phyloP scores from a whole-genome alignment of 495 filamentous ascomycete species.

The Hyaloscypha finlandica region DNA sequence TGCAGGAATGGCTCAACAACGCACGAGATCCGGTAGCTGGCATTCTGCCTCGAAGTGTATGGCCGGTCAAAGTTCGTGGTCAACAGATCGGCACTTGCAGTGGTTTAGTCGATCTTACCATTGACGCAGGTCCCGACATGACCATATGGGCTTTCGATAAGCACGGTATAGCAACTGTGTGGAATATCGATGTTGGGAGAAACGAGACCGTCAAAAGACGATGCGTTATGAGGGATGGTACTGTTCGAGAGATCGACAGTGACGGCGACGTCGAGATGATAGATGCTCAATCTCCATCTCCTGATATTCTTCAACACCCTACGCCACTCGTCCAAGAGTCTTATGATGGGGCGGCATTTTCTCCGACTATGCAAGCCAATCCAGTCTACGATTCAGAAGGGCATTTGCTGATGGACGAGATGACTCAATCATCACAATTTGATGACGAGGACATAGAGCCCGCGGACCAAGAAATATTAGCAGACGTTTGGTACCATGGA shows the following conservation, averaged over 20 bases:
- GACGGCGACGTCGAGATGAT: slow-evolving; percentile 31
- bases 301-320: neutral
- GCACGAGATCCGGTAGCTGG: slow-evolving; percentile 22
- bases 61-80: slow-evolving; percentile 42
- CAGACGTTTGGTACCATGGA: neutral
- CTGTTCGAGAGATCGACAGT: slow-evolving; percentile 25
- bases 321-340: slow-evolving; percentile 9
- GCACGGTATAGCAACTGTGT: slow-evolving; percentile 36
- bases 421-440: neutral
- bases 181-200: slow-evolving; percentile 34
- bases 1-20: slow-evolving; percentile 24
- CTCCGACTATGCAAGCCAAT: neutral
- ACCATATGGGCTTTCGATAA: slow-evolving; percentile 45
- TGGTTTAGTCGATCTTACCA: slow-evolving; percentile 41
- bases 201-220: slow-evolving; percentile 4
- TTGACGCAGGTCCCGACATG: slow-evolving; percentile 40
- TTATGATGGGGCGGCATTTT: slow-evolving; percentile 23
- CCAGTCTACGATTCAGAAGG: slow-evolving; percentile 39
- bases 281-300: slow-evolving; percentile 1
- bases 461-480: neutral
- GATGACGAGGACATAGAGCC: neutral
- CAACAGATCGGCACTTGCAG: slow-evolving; percentile 38
- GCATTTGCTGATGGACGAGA: slow-evolving; percentile 53
- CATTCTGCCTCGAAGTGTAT: slow-evolving; percentile 24
- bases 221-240: slow-evolving; percentile 32